A percentile compares a stretch with the other conserved stretches of the same genome.
These are phyloP conservation scores for Penicillium sp. DNA, from an alignment of 2,329 filamentous ascomycete species.

Conservation along the genomic window DNA sequence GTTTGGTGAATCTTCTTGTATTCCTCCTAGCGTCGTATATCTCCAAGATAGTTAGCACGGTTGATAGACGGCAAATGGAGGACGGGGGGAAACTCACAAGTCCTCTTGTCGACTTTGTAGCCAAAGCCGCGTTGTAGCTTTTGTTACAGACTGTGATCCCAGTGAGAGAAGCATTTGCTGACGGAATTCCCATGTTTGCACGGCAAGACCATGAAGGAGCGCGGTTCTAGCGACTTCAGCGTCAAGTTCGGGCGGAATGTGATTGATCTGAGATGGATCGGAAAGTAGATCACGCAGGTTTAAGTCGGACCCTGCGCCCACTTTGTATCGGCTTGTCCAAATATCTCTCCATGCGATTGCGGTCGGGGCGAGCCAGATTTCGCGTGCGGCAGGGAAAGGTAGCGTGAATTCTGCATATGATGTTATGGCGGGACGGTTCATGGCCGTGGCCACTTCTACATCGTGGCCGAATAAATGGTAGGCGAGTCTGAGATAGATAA, in stretches of 20 bases:
- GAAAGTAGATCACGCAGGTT: conserved; percentile 16
- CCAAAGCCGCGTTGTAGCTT: conserved; percentile 15
- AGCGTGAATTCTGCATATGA: conserved; percentile 20
- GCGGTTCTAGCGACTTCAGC: conserved; percentile 7
- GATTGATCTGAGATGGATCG: conserved; percentile 12
- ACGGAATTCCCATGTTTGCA: conserved; percentile 17
- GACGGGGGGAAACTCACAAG: conserved; percentile 1
- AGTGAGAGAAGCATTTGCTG: conserved; percentile 18
- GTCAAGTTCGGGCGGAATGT: conserved; percentile 12
- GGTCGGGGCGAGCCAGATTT: conserved; percentile 19
- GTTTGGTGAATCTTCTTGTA: conserved; percentile 2
- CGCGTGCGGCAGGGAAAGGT: conserved; percentile 15
- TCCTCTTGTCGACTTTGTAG: conserved; percentile 23
- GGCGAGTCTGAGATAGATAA: conserved; percentile 11
- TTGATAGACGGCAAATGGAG: neutral
- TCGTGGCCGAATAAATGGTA: conserved; percentile 23
- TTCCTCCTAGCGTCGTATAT: conserved; percentile 8
- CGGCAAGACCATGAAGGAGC: conserved; percentile 12
- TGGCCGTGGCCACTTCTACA: conserved; percentile 15
- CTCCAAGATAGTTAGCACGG: neutral
- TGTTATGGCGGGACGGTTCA: conserved; percentile 18
- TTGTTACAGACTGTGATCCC: neutral
- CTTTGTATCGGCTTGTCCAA: conserved; percentile 10
- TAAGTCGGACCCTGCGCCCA: neutral
- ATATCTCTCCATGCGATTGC: conserved; percentile 14